Evolutionary conservation across 768 basidiomycete species (phyloP).

Genomic region (Tulasnella sp.): DNA sequence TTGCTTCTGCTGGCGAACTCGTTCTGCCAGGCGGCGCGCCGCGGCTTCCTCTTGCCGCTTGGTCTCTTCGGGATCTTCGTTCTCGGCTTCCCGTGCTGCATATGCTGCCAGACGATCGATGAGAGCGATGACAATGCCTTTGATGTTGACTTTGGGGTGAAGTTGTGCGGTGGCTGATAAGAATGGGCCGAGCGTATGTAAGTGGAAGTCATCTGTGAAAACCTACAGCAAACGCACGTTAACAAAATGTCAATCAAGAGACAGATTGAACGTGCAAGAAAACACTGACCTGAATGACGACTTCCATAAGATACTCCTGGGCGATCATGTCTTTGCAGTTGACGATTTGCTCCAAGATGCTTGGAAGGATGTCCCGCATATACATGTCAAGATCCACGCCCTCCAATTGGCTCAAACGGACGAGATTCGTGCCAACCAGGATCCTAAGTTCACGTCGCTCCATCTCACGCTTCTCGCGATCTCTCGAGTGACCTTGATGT

Average conservation of each 20-base stretch:
- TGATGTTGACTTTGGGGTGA: slow-evolving; percentile 97
- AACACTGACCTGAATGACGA: slow-evolving; percentile 77
- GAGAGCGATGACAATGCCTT: slow-evolving; percentile 92
- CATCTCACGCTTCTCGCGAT: slow-evolving; percentile 94
- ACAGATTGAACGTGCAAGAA: not conserved
- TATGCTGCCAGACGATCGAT: slow-evolving; percentile 94
- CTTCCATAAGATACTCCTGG: slow-evolving; percentile 99
- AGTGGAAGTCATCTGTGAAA: slow-evolving; percentile 96
- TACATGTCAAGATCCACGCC: slow-evolving; percentile 95
- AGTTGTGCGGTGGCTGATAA: slow-evolving; percentile 90
- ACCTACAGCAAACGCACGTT: slow-evolving; percentile 46
- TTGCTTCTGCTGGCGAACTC: slow-evolving; percentile 63
- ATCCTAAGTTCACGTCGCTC: slow-evolving; percentile 92
- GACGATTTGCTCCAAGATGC: slow-evolving; percentile 92
- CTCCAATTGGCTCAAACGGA: slow-evolving; percentile 87
- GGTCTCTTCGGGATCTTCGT: slow-evolving; percentile 88
- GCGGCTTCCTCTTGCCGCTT: slow-evolving; percentile 90
- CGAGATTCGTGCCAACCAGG: slow-evolving; percentile 94
- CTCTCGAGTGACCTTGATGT: slow-evolving; percentile 93
- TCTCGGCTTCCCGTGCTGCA: slow-evolving; percentile 95
- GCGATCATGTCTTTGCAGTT: slow-evolving; percentile 98
- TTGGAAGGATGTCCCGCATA: slow-evolving; percentile 72
- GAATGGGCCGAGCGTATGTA: slow-evolving; percentile 92
- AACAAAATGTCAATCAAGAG: not conserved
- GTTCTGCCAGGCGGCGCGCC: slow-evolving; percentile 75